Evolutionary conservation across 139 green algal genomes (phyloP), one percentile per base, ranked within the genome.

Genomic region (Tetraselmis striata): DNA sequence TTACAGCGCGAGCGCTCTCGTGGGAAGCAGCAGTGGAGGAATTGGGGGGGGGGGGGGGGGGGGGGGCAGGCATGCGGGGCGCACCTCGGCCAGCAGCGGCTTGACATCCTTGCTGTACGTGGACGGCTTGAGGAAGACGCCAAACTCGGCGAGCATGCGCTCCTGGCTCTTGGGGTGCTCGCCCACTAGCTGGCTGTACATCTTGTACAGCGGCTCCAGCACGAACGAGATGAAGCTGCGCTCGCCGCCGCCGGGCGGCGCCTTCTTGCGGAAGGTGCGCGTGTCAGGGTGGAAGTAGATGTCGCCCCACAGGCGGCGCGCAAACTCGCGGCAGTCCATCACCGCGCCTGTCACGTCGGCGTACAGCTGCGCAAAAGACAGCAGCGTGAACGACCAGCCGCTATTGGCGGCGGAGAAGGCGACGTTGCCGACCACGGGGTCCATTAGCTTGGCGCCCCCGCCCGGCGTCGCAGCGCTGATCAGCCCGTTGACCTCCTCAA

Each of bases 191-290:
- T 94, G 87, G 76, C 85, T 89, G 88, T 94, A 92, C 30, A 98
- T 89, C 90, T 99, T 99, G 92, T 99, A 99, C 83, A 99, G 85
- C 5, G 97, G 96, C 86, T 98, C 94, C 30, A 99, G 90, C 18
- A 99, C 83, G 77, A 98, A 99, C 79, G 97, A 87, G 80, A 99
- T 94, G 84, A 99, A 99, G 59, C 89, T 90, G 80, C 96, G 93
- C 80, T 98, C 88, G 29, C 82, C 87, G 30, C 84, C 87, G 77
- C 86, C 88, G 5, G 77, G 86, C 0, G 87, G 84, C 23, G 93
- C 79, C 82, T 93, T 96, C 29, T 91, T 87, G 23, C 81, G 84
- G 88, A 99, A 99, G 22, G 88, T 89, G 23, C 97, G 87, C 28
- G 86, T 94, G 78, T 93, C 87, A 0, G 85, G 77, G 80, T 98